Evolutionary conservation across 176 grass and related monocot species (phyloP).

Genomic region (Sorghum bicolor): DNA sequence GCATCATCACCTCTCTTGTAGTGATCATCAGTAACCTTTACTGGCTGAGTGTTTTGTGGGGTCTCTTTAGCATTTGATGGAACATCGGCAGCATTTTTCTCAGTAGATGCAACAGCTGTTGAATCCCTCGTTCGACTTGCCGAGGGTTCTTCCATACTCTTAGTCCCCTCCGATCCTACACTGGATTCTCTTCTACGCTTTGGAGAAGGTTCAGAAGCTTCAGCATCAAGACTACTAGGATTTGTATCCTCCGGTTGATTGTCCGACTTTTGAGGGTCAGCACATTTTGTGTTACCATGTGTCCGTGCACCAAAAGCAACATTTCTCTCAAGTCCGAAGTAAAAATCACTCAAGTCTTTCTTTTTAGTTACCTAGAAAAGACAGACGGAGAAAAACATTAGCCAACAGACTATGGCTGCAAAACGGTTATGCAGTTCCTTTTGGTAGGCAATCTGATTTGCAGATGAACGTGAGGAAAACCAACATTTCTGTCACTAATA

Average conservation of each 20-base stretch:
- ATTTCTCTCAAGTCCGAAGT: conserved; percentile 83
- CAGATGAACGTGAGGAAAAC: neutral
- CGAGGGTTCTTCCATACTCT: conserved; percentile 22
- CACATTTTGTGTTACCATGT: conserved; percentile 24
- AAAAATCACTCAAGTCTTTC: conserved; percentile 93
- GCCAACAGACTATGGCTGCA: neutral
- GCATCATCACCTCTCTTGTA: conserved; percentile 82
- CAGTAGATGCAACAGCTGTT: conserved; percentile 18
- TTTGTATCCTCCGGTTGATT: conserved; percentile 36
- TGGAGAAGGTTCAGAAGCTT: conserved; percentile 30
- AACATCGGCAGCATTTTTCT: conserved; percentile 27
- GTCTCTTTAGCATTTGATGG: conserved; percentile 28
- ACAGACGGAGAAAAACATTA: conserved; percentile 24
- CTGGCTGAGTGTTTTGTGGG: neutral
- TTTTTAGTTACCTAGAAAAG: conserved; percentile 84
- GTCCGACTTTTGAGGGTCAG: conserved; percentile 30
- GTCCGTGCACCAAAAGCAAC: conserved; percentile 73
- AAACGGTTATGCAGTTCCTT: neutral
- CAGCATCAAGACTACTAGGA: conserved; percentile 24
- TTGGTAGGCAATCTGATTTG: neutral
- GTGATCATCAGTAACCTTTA: conserved; percentile 41
- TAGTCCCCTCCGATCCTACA: conserved; percentile 35
- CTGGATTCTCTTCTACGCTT: conserved; percentile 40
- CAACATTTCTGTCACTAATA: conserved; percentile 4
- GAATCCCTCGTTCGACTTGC: conserved; percentile 14